These are phyloP conservation scores for Chrysopogon serrulatus DNA, from an alignment of 176 grass and related monocot species.

Conservation along the genomic window DNA sequence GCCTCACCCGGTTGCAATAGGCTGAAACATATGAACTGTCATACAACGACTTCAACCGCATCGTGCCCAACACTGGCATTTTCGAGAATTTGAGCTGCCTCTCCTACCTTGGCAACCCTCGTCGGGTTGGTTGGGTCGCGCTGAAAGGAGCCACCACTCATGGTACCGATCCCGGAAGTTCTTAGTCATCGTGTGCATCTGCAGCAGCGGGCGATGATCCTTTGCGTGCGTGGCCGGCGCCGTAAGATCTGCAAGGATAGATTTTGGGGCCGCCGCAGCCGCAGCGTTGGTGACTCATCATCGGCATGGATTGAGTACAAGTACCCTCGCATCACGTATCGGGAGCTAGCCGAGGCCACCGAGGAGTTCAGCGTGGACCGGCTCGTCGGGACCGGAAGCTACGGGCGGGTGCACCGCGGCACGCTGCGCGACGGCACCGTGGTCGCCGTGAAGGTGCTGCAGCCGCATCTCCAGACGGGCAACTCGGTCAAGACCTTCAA, in stretches of 20 bases:
- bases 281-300: conserved; percentile 19
- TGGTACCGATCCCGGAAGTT: conserved; percentile 51
- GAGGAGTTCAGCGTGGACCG: conserved; percentile 56
- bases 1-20: conserved; percentile 47
- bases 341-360: conserved; percentile 64
- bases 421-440: conserved; percentile 58
- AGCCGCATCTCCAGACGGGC: conserved; percentile 63
- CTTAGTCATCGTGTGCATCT: conserved; percentile 24
- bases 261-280: conserved; percentile 14
- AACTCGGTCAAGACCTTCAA: conserved; percentile 88
- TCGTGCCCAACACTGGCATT: conserved; percentile 36
- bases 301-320: conserved; percentile 61
- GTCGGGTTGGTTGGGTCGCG: conserved; percentile 37
- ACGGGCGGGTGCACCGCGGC: conserved; percentile 66
- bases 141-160: neutral
- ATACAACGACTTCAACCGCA: conserved; percentile 63
- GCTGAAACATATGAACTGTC: conserved; percentile 64
- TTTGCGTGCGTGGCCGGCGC: conserved; percentile 32
- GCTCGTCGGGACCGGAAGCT: conserved; percentile 69
- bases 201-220: conserved; percentile 29
- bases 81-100: conserved; percentile 41
- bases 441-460: conserved; percentile 87
- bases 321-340: conserved; percentile 75
- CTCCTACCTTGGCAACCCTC: conserved; percentile 62
- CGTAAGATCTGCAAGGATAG: conserved; percentile 31